A percentile compares a stretch with the other conserved stretches of the same genome.
Conservation (phyloP, 2,329 filamentous ascomycete species). For the Penicillium sp. region DNA sequence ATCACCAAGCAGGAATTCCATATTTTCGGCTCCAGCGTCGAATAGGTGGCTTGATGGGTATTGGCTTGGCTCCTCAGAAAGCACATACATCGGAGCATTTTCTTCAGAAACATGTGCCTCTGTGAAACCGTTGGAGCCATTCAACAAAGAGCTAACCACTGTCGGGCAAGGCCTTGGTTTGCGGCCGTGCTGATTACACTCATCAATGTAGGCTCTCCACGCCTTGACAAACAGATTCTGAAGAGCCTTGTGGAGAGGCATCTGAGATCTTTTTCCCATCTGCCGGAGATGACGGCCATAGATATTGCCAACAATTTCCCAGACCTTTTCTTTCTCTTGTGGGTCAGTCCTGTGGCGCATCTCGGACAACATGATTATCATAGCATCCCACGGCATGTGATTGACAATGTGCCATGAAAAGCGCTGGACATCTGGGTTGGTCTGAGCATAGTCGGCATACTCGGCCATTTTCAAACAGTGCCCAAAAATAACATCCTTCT, state of each 20-base stretch:
- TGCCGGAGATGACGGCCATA: conserved; percentile 43
- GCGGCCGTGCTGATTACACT: conserved; percentile 21
- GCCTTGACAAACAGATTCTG: conserved; percentile 30
- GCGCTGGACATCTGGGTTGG: conserved; percentile 40
- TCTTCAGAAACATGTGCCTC: background rate
- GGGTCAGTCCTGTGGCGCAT: conserved; percentile 40
- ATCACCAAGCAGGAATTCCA: conserved; percentile 16
- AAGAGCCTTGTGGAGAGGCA: conserved; percentile 26
- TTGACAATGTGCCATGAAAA: conserved; percentile 51
- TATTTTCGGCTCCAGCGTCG: background rate
- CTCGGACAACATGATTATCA: conserved; percentile 53
- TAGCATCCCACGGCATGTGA: conserved; percentile 55
- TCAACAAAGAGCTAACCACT: conserved; percentile 18
- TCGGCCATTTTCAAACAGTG: conserved; percentile 39
- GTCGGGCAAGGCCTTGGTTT: conserved; percentile 23
- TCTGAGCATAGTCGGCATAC: conserved; percentile 27
- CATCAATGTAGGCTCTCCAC: conserved; percentile 27
- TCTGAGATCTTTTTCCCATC: conserved; percentile 15
- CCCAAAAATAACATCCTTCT: conserved; percentile 31
- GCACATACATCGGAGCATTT: background rate
- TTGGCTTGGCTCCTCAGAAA: conserved; percentile 4
- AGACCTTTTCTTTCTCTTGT: conserved; percentile 42
- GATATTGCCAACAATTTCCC: conserved; percentile 48
- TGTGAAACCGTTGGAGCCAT: conserved; percentile 1
- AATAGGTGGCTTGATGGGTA: background rate